Conservation (phyloP, 371 early-diverging fungal genomes). For the Actinomucor elegans region DNA sequence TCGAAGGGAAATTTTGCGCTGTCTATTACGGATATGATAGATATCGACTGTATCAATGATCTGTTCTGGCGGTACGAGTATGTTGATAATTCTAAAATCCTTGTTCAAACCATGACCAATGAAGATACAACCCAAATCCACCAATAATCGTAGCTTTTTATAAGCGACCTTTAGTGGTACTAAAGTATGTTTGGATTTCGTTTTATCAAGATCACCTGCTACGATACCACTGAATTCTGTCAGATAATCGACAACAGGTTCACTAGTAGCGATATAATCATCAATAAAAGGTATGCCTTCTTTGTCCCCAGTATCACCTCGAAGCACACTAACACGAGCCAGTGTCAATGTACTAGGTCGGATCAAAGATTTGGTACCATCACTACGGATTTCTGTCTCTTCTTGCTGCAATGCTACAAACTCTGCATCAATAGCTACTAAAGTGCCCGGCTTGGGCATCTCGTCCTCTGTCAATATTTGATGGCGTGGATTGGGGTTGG, state of each 20-base stretch:
- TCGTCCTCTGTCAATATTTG: slow-evolving; percentile 59
- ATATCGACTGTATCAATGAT: slow-evolving; percentile 92
- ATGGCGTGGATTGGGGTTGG: slow-evolving; percentile 53
- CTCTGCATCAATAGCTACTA: slow-evolving; percentile 92
- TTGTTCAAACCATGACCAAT: slow-evolving; percentile 94
- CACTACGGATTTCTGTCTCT: slow-evolving; percentile 88
- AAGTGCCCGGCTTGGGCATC: slow-evolving; percentile 63
- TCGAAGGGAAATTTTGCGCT: slow-evolving; percentile 80
- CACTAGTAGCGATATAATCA: slow-evolving; percentile 86
- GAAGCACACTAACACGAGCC: slow-evolving; percentile 89
- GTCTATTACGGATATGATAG: slow-evolving; percentile 78
- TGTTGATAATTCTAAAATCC: slow-evolving; percentile 92
- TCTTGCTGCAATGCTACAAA: slow-evolving; percentile 90
- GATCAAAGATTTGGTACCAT: slow-evolving; percentile 81
- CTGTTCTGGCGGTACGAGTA: slow-evolving; percentile 83
- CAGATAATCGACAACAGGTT: slow-evolving; percentile 86
- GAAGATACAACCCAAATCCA: slow-evolving; percentile 88
- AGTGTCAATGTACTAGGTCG: slow-evolving; percentile 81
- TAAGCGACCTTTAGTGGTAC: slow-evolving; percentile 89
- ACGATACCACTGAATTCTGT: slow-evolving; percentile 93
- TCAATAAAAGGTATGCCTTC: slow-evolving; percentile 90
- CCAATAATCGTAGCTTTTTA: slow-evolving; percentile 82
- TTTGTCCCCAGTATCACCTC: slow-evolving; percentile 71
- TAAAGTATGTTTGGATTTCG: slow-evolving; percentile 69
- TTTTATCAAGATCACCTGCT: slow-evolving; percentile 80